Percentiles rank a stretch among this genome's conserved stretches.
These are phyloP conservation scores for maize (Zea mays) DNA, from an alignment of 176 grass and related monocot genomes.

Conservation along the genomic window DNA sequence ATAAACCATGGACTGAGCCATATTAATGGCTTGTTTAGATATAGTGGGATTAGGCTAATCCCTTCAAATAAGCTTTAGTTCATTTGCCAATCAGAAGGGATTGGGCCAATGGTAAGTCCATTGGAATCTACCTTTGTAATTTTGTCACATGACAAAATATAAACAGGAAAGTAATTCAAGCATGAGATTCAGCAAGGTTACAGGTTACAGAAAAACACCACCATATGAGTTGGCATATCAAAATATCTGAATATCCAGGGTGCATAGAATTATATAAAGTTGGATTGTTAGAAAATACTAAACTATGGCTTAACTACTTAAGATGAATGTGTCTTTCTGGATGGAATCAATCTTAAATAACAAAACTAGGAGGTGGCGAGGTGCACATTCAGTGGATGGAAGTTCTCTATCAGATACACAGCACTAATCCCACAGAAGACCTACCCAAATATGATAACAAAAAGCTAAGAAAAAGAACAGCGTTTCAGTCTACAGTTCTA, in stretches of 20 bases:
- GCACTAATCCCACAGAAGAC: not conserved
- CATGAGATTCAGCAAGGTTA: conserved; percentile 9
- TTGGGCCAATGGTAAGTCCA: not conserved
- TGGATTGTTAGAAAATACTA: conserved; percentile 11
- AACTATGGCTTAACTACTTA: not conserved
- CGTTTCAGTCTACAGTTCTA: not conserved
- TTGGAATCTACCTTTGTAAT: not conserved
- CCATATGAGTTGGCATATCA: conserved; percentile 1
- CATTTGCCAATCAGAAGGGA: not conserved
- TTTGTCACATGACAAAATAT: conserved; percentile 7
- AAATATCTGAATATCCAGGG: conserved; percentile 1
- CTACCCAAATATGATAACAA: conserved; percentile 1
- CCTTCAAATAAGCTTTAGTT: not conserved
- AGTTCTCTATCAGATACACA: conserved; percentile 22
- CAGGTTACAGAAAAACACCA: not conserved
- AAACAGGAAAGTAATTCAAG: not conserved
- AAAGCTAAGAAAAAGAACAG: conserved; percentile 5
- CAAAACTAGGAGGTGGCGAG: conserved; percentile 12
- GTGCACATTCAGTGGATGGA: conserved; percentile 1
- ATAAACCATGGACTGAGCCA: not conserved
- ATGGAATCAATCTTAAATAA: not conserved
- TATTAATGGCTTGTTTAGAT: not conserved
- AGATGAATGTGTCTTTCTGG: conserved; percentile 9
- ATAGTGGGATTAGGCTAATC: not conserved
- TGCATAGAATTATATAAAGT: not conserved